phyloP scores from a whole-genome alignment of 2,329 filamentous ascomycete species.

The Pseudogymnoascus verrucosus region DNA sequence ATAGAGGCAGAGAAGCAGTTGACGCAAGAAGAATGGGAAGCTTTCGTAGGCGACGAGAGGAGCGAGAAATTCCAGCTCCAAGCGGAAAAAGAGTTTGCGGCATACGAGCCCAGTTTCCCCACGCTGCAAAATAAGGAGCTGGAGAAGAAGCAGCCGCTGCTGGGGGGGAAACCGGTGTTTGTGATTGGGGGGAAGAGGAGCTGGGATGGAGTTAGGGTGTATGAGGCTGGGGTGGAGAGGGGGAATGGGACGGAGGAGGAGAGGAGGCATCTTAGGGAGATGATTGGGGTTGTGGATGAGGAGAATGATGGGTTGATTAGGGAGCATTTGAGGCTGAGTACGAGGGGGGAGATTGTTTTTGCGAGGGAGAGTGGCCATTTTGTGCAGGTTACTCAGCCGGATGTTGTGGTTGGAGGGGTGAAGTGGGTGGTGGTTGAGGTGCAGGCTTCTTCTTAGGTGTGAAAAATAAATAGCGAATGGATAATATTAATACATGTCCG shows the following conservation, averaged over 20 bases:
- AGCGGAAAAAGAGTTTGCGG: slow-evolving; percentile 8
- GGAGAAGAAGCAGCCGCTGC: neutral
- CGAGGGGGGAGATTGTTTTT: slow-evolving; percentile 24
- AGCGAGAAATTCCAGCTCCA: neutral
- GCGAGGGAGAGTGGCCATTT: slow-evolving; percentile 29
- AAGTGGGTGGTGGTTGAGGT: slow-evolving; percentile 26
- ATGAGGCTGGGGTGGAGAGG: slow-evolving; percentile 25
- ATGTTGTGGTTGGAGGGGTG: slow-evolving; percentile 29
- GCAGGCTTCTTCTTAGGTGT: neutral
- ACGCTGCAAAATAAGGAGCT: neutral
- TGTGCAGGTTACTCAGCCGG: slow-evolving; percentile 30
- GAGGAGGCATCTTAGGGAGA: slow-evolving; percentile 22
- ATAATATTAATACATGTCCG: neutral
- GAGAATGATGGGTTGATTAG: slow-evolving; percentile 25
- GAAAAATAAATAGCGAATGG: neutral
- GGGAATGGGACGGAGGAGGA: slow-evolving; percentile 30
- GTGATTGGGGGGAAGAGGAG: slow-evolving; percentile 24
- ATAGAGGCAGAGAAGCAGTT: slow-evolving; percentile 12
- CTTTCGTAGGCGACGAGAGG: slow-evolving; percentile 2
- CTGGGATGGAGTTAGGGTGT: slow-evolving; percentile 26
- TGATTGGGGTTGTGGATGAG: slow-evolving; percentile 24
- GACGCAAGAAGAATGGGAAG: slow-evolving; percentile 13
- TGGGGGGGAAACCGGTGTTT: slow-evolving; percentile 14
- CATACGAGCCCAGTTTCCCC: slow-evolving; percentile 9
- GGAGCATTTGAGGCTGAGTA: slow-evolving; percentile 25